These are phyloP conservation scores for Purpureocillium lavendulum DNA, from an alignment of 2,329 filamentous ascomycete species.

Conservation along the genomic window DNA sequence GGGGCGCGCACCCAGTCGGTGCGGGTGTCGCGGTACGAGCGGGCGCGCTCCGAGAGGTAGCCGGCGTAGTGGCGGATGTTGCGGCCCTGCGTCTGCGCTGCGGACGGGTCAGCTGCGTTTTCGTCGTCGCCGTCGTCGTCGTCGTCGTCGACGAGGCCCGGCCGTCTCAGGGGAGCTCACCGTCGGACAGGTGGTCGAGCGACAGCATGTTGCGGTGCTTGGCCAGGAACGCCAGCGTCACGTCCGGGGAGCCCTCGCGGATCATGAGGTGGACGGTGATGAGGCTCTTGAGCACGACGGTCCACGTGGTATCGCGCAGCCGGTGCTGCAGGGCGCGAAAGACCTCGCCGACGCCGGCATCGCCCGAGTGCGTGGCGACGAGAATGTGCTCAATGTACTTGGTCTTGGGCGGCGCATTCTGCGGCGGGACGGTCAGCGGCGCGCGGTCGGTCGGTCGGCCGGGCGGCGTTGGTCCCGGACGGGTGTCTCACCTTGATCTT, in stretches of 20 bases:
- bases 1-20: conserved; percentile 83
- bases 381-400: conserved; percentile 99
- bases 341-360: conserved; percentile 90
- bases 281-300: conserved; percentile 96
- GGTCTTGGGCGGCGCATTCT: conserved; percentile 94
- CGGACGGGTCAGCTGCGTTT: background rate
- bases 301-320: conserved; percentile 95
- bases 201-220: conserved; percentile 76
- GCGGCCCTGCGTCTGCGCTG: conserved; percentile 86
- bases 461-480: too few relatives aligned
- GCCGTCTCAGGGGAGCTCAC: conserved; percentile 40
- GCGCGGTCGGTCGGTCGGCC: too few relatives aligned
- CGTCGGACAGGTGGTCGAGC: conserved; percentile 86
- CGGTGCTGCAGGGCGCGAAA: conserved; percentile 86
- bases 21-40: conserved; percentile 75
- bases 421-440: background rate
- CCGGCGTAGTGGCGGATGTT: conserved; percentile 90
- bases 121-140: too few relatives aligned
- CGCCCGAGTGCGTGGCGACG: conserved; percentile 86
- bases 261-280: conserved; percentile 98
- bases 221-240: conserved; percentile 76
- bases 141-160: too few relatives aligned
- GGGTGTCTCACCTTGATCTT: conserved; percentile 74
- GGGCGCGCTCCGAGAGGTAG: conserved; percentile 76
- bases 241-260: conserved; percentile 82